phyloP scores from a whole-genome alignment of 2,329 filamentous ascomycete species.

The Lojkania enalia region DNA sequence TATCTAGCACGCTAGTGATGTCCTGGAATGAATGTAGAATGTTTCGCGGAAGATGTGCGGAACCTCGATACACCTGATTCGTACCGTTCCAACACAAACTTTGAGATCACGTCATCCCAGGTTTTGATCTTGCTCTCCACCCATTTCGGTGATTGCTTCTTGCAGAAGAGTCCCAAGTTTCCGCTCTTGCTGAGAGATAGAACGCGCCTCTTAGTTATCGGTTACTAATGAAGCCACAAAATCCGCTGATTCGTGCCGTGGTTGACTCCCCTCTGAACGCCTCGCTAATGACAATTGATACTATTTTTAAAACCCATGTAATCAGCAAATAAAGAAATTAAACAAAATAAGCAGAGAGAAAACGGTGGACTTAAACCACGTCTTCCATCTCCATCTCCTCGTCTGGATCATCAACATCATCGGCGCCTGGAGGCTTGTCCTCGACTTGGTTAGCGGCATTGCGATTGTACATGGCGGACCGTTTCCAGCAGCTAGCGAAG shows the following conservation, averaged over 20 bases:
- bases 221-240: too few species aligned
- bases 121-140: too few species aligned
- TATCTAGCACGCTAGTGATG: too few species aligned
- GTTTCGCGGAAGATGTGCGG: too few species aligned
- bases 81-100: too few species aligned
- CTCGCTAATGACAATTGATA: constrained; percentile 5
- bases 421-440: constrained; percentile 35
- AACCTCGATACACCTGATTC: too few species aligned
- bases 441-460: constrained; percentile 50
- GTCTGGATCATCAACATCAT: constrained; percentile 69
- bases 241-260: background rate
- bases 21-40: too few species aligned
- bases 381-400: constrained; percentile 57
- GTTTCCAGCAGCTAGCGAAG: constrained; percentile 83
- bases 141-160: too few species aligned
- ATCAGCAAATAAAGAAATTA: background rate
- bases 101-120: too few species aligned
- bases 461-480: constrained; percentile 69
- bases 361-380: constrained; percentile 13
- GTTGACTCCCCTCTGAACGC: background rate
- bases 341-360: background rate
- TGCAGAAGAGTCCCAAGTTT: too few species aligned
- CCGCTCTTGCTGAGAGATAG: too few species aligned
- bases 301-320: background rate
- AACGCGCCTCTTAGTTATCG: too few species aligned